A percentile compares a stretch with the other conserved stretches of the same genome.
phyloP scores from a whole-genome alignment of 768 basidiomycete genomes.

The Collybia sordida region DNA sequence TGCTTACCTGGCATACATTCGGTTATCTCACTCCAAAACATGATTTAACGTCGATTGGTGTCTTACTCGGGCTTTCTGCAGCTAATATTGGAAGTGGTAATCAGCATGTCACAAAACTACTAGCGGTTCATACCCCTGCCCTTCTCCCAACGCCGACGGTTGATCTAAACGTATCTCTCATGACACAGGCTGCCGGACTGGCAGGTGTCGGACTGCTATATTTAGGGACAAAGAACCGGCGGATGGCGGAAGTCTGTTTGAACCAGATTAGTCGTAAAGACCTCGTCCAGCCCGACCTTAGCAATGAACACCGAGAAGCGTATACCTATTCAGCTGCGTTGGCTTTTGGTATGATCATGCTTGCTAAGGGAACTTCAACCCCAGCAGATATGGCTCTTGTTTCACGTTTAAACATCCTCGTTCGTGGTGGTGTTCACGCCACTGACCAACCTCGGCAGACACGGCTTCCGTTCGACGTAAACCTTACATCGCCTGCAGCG shows the following conservation, averaged over 20 bases:
- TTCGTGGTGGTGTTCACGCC: slow-evolving; percentile 66
- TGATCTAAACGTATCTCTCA: slow-evolving; percentile 86
- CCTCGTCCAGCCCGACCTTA: slow-evolving; percentile 78
- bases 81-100: slow-evolving; percentile 87
- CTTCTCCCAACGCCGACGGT: slow-evolving; percentile 84
- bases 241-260: slow-evolving; percentile 92
- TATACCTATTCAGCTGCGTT: slow-evolving; percentile 89
- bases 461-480: slow-evolving; percentile 70
- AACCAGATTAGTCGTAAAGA: slow-evolving; percentile 79
- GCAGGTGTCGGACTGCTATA: slow-evolving; percentile 88
- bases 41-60: slow-evolving; percentile 90
- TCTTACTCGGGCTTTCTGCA: slow-evolving; percentile 90
- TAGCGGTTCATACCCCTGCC: slow-evolving; percentile 93
- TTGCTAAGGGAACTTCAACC: slow-evolving; percentile 78
- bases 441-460: slow-evolving; percentile 32
- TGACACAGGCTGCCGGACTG: slow-evolving; percentile 88
- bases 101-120: slow-evolving; percentile 83
- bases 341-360: slow-evolving; percentile 95
- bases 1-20: slow-evolving; percentile 96
- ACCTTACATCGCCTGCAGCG: slow-evolving; percentile 89
- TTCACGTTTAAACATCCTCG: slow-evolving; percentile 65
- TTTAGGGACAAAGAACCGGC: slow-evolving; percentile 81
- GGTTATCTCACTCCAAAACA: slow-evolving; percentile 95
- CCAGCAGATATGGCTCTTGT: slow-evolving; percentile 77
- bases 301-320: slow-evolving; percentile 87